These are phyloP conservation scores for Elaeis oleifera DNA, from an alignment of 202 grass and related monocot genomes.

Conservation along the genomic window DNA sequence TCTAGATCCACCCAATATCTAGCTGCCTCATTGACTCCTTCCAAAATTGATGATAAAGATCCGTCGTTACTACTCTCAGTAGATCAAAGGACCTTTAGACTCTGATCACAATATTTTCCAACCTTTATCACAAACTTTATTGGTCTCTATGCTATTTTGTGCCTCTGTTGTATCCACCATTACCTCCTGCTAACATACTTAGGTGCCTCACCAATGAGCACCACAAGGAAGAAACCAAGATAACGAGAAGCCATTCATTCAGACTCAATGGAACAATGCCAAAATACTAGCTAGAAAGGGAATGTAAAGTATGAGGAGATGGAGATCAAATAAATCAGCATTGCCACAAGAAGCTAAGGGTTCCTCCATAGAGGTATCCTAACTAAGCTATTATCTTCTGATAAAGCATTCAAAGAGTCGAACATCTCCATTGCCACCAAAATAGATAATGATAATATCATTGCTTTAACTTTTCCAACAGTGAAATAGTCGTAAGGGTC, in stretches of 20 bases:
- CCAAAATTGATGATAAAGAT: too few relatives aligned
- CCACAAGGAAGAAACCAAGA: conserved; percentile 2
- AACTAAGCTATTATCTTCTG: conserved; percentile 12
- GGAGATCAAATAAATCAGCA: conserved; percentile 9
- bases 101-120: too few relatives aligned
- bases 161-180: not conserved
- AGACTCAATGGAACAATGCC: conserved; percentile 10
- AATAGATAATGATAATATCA: conserved; percentile 12
- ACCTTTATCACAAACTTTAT: too few relatives aligned
- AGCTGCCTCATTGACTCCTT: too few relatives aligned
- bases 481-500: conserved; percentile 15
- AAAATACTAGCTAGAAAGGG: conserved; percentile 1
- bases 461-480: conserved; percentile 11
- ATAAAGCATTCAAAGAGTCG: conserved; percentile 14
- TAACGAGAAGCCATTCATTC: conserved; percentile 7
- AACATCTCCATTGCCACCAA: conserved; percentile 15
- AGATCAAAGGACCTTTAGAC: too few relatives aligned
- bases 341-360: conserved; percentile 13
- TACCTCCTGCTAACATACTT: conserved; percentile 3
- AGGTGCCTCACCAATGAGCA: conserved; percentile 1
- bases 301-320: conserved; percentile 6
- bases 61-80: too few relatives aligned
- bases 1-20: too few relatives aligned
- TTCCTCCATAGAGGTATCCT: conserved; percentile 17
- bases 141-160: conserved; percentile 1